phyloP scores from a whole-genome alignment of 2,329 filamentous ascomycete genomes.

The Aspergillus melleus region DNA sequence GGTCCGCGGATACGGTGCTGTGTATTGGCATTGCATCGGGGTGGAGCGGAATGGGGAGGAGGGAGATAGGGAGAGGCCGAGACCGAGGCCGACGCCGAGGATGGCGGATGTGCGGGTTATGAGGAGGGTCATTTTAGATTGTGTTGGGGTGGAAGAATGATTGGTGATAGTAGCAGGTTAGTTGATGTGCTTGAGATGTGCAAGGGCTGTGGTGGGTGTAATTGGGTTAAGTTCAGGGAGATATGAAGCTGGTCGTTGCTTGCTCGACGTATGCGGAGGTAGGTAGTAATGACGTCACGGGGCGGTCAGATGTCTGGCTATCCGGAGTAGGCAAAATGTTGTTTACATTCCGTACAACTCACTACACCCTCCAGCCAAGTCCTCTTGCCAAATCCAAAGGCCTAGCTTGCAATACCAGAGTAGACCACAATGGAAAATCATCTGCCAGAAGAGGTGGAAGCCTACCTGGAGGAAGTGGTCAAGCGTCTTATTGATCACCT shows the following conservation, averaged over 20 bases:
- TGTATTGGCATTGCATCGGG: conserved; percentile 41
- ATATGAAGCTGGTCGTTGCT: not conserved
- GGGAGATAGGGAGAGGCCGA: conserved; percentile 35
- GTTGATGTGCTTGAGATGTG: too few relatives aligned
- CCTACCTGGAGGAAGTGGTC: too few relatives aligned
- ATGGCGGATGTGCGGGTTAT: conserved; percentile 27
- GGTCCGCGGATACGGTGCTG: conserved; percentile 23
- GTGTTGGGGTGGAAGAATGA: not conserved
- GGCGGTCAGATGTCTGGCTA: conserved; percentile 7
- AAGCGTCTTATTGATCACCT: too few relatives aligned
- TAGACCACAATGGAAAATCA: too few relatives aligned
- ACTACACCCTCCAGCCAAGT: too few relatives aligned
- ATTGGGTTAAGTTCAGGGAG: conserved; percentile 8
- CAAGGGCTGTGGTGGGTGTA: conserved; percentile 8
- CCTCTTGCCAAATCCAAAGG: too few relatives aligned
- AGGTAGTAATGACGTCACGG: conserved; percentile 16
- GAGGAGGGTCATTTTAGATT: conserved; percentile 19
- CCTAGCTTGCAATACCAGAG: too few relatives aligned
- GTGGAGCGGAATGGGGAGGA: conserved; percentile 34
- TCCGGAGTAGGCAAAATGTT: not conserved
- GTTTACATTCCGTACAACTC: too few relatives aligned
- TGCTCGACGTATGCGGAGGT: not conserved
- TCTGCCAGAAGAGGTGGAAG: too few relatives aligned
- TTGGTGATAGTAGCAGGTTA: not conserved
- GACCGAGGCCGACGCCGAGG: conserved; percentile 37